Conservation (phyloP, 306 rosid genomes). For the Trifolium subterraneum region DNA sequence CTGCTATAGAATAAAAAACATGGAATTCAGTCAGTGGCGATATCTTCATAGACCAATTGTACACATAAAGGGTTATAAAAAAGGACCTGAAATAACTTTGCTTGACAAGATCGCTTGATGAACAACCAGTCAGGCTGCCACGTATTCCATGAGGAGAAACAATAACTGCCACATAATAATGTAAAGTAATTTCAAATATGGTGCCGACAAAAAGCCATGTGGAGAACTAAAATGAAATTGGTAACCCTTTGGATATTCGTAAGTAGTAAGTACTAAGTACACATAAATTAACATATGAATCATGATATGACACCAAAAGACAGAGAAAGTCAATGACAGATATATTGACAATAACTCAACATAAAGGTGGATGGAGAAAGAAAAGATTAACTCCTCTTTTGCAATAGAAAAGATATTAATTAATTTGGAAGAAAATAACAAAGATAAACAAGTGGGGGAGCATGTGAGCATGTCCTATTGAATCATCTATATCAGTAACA, state of each 20-base stretch:
- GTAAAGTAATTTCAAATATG: conserved; percentile 40
- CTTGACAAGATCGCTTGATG: conserved; percentile 90
- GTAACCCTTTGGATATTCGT: conserved; percentile 18
- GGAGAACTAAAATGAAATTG: conserved; percentile 29
- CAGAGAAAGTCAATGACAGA: conserved; percentile 20
- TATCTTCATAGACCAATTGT: conserved; percentile 26
- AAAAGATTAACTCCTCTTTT: conserved; percentile 25
- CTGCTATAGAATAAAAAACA: conserved; percentile 49
- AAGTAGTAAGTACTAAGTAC: background rate
- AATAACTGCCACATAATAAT: conserved; percentile 64
- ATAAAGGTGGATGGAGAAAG: conserved; percentile 1
- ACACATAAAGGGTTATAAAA: conserved; percentile 30
- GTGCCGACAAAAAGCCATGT: conserved; percentile 29
- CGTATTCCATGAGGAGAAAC: conserved; percentile 98
- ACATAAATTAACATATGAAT: conserved; percentile 33
- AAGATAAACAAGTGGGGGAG: conserved; percentile 2
- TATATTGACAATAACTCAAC: conserved; percentile 29
- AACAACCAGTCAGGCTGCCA: conserved; percentile 93
- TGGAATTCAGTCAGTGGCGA: conserved; percentile 34
- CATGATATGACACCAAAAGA: conserved; percentile 24
- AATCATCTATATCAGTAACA: conserved; percentile 29
- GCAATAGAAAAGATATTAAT: conserved; percentile 5
- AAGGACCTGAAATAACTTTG: conserved; percentile 82
- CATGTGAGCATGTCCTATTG: conserved; percentile 1
- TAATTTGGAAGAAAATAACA: conserved; percentile 20